A percentile compares a stretch with the other conserved stretches of the same genome.
Evolutionary conservation across 768 basidiomycete species (phyloP).

Genomic region (Zangia roseola): DNA sequence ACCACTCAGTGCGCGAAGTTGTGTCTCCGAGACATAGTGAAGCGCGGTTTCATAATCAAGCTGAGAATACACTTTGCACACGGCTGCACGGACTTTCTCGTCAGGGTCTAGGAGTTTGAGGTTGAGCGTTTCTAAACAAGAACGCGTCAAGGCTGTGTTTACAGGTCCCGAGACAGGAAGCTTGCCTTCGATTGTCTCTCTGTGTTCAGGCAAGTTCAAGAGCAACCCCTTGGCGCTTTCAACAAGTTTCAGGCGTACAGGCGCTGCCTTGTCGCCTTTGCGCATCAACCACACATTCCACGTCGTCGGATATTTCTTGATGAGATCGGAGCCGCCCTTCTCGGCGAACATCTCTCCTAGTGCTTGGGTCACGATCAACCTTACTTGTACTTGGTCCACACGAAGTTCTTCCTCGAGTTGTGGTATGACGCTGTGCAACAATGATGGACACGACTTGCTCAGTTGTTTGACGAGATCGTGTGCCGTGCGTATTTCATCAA

Average conservation of each 20-base stretch:
- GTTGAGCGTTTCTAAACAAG: conserved; percentile 49
- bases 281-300: conserved; percentile 86
- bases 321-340: conserved; percentile 68
- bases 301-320: conserved; percentile 75
- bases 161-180: conserved; percentile 4
- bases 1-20: conserved; percentile 63
- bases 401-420: conserved; percentile 89
- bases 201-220: conserved; percentile 61
- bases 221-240: conserved; percentile 66
- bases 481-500: conserved; percentile 66
- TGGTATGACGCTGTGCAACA: conserved; percentile 89
- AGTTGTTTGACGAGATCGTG: conserved; percentile 87
- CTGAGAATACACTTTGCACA: conserved; percentile 76
- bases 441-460: conserved; percentile 71
- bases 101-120: conserved; percentile 83
- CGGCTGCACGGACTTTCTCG: conserved; percentile 84
- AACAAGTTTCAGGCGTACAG: conserved; percentile 77
- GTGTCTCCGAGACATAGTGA: conserved; percentile 69
- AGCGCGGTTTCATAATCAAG: conserved; percentile 90
- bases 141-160: conserved; percentile 3
- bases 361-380: conserved; percentile 79
- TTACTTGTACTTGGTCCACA: conserved; percentile 66
- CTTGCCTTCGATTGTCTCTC: conserved; percentile 72
- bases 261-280: conserved; percentile 68
- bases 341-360: conserved; percentile 91